phyloP scores from a whole-genome alignment of 2,329 filamentous ascomycete genomes.

The Emydomyces testavorans region DNA sequence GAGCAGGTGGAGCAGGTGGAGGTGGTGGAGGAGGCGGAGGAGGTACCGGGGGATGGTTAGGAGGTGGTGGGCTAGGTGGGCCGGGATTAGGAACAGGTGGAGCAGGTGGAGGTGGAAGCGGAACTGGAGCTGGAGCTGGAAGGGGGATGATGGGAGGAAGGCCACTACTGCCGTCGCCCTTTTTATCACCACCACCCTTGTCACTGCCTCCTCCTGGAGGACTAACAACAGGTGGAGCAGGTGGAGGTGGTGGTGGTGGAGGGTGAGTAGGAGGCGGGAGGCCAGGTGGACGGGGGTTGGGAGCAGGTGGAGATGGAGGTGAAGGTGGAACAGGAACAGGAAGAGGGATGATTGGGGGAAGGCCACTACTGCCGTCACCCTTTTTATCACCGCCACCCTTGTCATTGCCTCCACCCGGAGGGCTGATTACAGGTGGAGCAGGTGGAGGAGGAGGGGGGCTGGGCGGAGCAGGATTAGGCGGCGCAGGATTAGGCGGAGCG shows the following conservation, averaged over 20 bases:
- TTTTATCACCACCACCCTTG: not conserved
- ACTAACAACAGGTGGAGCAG: no score
- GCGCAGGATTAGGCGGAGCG: not conserved
- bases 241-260: no score
- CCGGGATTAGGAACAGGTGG: not conserved
- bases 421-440: not conserved
- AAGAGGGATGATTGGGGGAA: not conserved
- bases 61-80: not conserved
- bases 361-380: not conserved
- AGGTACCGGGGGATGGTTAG: not conserved
- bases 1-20: not conserved
- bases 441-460: not conserved
- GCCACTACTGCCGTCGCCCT: not conserved
- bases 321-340: not conserved
- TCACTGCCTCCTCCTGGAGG: not conserved
- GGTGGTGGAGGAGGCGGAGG: not conserved
- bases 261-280: no score
- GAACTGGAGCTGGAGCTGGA: not conserved
- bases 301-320: no score
- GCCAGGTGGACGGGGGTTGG: no score
- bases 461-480: not conserved
- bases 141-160: not conserved
- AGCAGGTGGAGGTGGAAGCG: not conserved
- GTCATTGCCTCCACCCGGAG: not conserved
- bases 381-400: not conserved